Percentiles rank a stretch among this genome's conserved stretches.
phyloP scores from a whole-genome alignment of 2,329 filamentous ascomycete genomes.

The Curvularia spicifera region DNA sequence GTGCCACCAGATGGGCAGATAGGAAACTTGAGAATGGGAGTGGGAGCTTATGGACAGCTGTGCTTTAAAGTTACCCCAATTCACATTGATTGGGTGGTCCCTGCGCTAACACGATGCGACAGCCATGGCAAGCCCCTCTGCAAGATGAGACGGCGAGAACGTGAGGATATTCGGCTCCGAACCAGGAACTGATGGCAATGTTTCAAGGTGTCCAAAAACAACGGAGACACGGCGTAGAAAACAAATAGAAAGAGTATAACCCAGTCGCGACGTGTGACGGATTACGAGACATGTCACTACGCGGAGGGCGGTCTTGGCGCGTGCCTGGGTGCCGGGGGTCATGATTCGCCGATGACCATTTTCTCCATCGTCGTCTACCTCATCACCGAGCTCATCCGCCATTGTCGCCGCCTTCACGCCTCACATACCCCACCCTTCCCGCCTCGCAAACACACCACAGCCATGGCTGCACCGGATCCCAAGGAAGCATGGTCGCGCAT shows the following conservation, averaged over 20 bases:
- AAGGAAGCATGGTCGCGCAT: conserved; percentile 71
- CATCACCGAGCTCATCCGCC: conserved; percentile 35
- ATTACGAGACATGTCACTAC: conserved; percentile 12
- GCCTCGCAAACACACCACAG: conserved; percentile 29
- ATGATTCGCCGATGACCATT: conserved; percentile 36
- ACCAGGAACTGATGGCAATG: not conserved
- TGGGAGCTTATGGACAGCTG: conserved; percentile 47
- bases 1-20: conserved; percentile 31
- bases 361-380: conserved; percentile 38
- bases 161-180: not conserved
- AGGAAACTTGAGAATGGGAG: conserved; percentile 18
- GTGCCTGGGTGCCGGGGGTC: conserved; percentile 25
- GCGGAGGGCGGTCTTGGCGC: conserved; percentile 28
- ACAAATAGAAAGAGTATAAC: not conserved
- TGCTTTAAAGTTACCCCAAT: conserved; percentile 39
- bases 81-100: conserved; percentile 40
- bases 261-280: not conserved
- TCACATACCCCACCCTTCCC: conserved; percentile 41
- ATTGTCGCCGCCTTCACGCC: conserved; percentile 35
- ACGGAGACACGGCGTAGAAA: not conserved
- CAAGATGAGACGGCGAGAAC: conserved; percentile 17
- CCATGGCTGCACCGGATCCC: conserved; percentile 59
- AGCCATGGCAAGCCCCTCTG: conserved; percentile 21
- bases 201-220: conserved; percentile 1
- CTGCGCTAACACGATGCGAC: conserved; percentile 33